Evolutionary conservation across 2,329 filamentous ascomycete species (phyloP), one percentile per base, ranked within the genome.

Genomic region (Incumbomyces lentus): DNA sequence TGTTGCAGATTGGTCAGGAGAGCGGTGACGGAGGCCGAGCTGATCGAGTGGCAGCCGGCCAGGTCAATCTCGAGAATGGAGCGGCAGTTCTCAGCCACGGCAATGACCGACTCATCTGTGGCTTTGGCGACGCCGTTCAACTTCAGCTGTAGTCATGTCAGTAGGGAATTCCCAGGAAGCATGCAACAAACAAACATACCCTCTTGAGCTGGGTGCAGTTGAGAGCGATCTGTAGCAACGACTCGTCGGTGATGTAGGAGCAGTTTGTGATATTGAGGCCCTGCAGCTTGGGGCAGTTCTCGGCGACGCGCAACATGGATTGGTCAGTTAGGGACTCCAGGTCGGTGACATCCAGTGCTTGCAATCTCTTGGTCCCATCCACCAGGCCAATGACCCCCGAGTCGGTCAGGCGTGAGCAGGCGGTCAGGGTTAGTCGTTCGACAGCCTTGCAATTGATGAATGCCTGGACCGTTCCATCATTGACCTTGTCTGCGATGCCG

Each of bases 31-130:
- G 92, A 86, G 18, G 81, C 76, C 60, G 93, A 92, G 52, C 85
- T 85, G 54, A 98, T 80, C 38, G 81, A 75, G 46, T 72, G 75
- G 69, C 92, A 94, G 57, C 87, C 84, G 57, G 95, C 86, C 12
- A 98, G 76, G 62, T 98, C 92, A 51, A 98, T 95, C 65, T 98
- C 92, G 52, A 98, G 81, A 29, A 98, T 88, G 55, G 95, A 90
- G 11, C 82, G 86, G 62, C 90, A 95, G 65, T 93, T 79, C 38
- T 81, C 73, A 5, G 92, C 90, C 61, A 98, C 93, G 2, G 88
- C 85, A 49, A 86, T 71, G 52, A 96, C 82, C 6, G 88, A 82
- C 40, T 75, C 73, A 61, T 96, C 87, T 33, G 84, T 87, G 30
- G 95, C 71, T 64, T 94, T 84, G n/a, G 68, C 66, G 62, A 92